A percentile compares a stretch with the other conserved stretches of the same genome.
phyloP scores from a whole-genome alignment of 2,329 filamentous ascomycete species.

The Huntiella savannae region DNA sequence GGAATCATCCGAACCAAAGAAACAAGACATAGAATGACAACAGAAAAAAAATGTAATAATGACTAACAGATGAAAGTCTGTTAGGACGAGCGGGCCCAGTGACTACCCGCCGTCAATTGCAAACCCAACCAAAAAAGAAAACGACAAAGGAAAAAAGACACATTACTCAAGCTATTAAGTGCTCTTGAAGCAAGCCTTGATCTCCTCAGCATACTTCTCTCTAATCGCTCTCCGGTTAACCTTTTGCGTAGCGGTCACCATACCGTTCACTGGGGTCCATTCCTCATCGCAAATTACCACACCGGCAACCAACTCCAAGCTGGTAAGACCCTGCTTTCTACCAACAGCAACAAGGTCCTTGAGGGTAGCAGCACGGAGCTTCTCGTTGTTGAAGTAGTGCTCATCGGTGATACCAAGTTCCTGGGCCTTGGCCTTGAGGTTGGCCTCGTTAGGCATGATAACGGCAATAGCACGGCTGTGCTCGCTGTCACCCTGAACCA shows the following conservation, averaged over 20 bases:
- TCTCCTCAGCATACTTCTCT: conserved; percentile 31
- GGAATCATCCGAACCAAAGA: conserved; percentile 1
- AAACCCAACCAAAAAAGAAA: background rate
- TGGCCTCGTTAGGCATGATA: conserved; percentile 49
- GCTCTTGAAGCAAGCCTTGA: conserved; percentile 23
- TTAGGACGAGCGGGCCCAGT: too few relatives aligned
- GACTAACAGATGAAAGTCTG: background rate
- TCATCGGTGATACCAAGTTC: conserved; percentile 45
- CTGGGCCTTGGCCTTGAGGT: conserved; percentile 38
- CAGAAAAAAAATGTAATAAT: background rate
- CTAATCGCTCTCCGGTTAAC: conserved; percentile 34
- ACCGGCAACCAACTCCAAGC: conserved; percentile 57
- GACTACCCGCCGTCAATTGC: too few relatives aligned
- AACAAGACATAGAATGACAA: background rate
- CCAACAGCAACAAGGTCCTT: conserved; percentile 51
- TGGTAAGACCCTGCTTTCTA: conserved; percentile 44
- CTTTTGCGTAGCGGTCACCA: conserved; percentile 44
- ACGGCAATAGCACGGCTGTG: conserved; percentile 67
- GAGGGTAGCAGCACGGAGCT: conserved; percentile 39
- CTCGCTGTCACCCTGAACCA: conserved; percentile 61
- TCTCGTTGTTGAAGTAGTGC: conserved; percentile 46
- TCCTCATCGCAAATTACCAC: conserved; percentile 69
- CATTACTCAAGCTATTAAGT: background rate
- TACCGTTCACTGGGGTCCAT: conserved; percentile 61
- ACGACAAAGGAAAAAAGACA: background rate